Base-by-base conservation (phyloP, 2,329 filamentous ascomycete species). In the Curvularia sp. region DNA sequence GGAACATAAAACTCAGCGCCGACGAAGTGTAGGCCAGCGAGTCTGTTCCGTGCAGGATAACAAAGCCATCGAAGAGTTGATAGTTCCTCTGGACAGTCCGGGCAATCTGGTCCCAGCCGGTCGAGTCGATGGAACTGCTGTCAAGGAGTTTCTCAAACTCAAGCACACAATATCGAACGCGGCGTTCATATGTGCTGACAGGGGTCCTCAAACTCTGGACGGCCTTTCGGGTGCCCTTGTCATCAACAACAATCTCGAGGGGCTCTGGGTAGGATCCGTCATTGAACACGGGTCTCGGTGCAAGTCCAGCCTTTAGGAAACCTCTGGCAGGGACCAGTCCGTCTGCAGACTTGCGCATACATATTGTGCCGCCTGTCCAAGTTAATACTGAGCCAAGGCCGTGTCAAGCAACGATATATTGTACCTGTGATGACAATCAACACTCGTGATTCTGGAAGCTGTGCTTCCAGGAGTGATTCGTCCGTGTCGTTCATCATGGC, bases 1-100 rank as follows among this genome's bases (percentile, higher is more conserved):
- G 86, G 75, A 97, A 86, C 91, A 97, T 96, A 80, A 97, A 97
- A 67, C 91, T 95, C 57, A 97, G 83, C 3, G 93, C 93, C 5
- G 92, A 96, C 61, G 91, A 91, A 4, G 92, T 95, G 78, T 97
- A 97, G 2, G 81, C 91, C 51, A 97, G 82, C 44, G 91, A 96
- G 78, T 97, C 93, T 6, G 93, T 97, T 60, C 93, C 93, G 76
- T 97, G 93, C 33, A 96, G 86, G 41, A 97, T 88, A 22, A 97
- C 92, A 72, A 97, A 97, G 20, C 91, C 92, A 75, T 97, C 93
- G 71, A 93, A 97, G 0, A 92, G 84, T 62, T 89, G 88, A 77
- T 97, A 97, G 77, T 97, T 97, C 63, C 89, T 87, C 67, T 87
- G 85, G 65, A 97, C 86, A n/a, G 89, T 86, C 50, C 84, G 80